Conservation (phyloP, 202 grass and related monocot species). For the Dendrocalamus latiflorus region DNA sequence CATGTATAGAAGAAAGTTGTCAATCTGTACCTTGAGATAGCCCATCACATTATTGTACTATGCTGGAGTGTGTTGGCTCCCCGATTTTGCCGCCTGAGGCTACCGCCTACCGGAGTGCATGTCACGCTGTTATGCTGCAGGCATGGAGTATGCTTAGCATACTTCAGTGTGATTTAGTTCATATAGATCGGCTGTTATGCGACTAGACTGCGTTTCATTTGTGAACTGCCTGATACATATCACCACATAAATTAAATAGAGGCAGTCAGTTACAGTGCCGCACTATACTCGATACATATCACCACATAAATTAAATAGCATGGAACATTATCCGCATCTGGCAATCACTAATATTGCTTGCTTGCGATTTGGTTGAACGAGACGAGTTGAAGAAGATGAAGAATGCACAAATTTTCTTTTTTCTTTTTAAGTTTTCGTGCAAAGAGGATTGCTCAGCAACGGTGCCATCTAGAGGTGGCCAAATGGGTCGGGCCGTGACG, state of each 20-base stretch:
- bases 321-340: background rate
- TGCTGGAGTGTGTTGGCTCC: background rate
- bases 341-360: background rate
- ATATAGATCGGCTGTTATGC: background rate
- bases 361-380: background rate
- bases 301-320: no score
- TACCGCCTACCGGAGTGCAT: no score
- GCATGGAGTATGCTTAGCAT: background rate
- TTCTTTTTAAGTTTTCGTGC: no score
- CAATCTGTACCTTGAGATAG: background rate
- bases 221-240: background rate
- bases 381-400: background rate
- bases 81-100: background rate
- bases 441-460: no score
- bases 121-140: background rate
- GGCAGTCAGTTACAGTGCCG: background rate
- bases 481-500: no score
- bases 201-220: background rate
- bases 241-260: background rate
- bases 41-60: background rate
- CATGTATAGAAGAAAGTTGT: constrained; percentile 27
- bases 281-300: background rate
- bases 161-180: background rate
- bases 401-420: no score
- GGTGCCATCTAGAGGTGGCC: no score